Percentiles rank a stretch among this genome's conserved stretches.
These are phyloP conservation scores for Tillandsia fasciculata DNA, from an alignment of 176 grass and related monocot species.

Conservation along the genomic window DNA sequence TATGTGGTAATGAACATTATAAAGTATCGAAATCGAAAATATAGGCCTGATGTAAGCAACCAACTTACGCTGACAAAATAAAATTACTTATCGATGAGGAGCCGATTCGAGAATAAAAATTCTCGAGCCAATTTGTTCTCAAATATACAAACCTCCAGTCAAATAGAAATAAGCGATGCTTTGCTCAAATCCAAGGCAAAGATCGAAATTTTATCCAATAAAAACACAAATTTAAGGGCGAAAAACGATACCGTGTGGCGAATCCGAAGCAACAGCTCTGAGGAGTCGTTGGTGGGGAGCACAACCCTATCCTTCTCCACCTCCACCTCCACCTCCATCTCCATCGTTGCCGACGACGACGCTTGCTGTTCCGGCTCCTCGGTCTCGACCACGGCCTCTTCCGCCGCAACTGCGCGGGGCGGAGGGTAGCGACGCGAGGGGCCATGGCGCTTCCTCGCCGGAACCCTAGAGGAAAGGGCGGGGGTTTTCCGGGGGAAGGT, in stretches of 20 bases:
- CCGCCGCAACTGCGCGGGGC: conserved; percentile 17
- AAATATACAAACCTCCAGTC: too few species aligned
- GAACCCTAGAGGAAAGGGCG: conserved; percentile 8
- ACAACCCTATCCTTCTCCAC: conserved; percentile 34
- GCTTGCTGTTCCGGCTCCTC: neutral
- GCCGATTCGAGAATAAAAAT: too few species aligned
- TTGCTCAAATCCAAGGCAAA: neutral
- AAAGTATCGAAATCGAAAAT: too few species aligned
- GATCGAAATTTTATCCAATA: neutral
- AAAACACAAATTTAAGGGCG: neutral
- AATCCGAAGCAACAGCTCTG: conserved; percentile 58
- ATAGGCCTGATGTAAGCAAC: too few species aligned
- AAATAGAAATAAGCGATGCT: too few species aligned
- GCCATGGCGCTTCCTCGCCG: neutral
- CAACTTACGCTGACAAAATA: too few species aligned
- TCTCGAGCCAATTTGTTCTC: too few species aligned
- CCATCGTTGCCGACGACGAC: neutral
- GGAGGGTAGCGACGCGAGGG: conserved; percentile 23
- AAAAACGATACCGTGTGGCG: conserved; percentile 59
- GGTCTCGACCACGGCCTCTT: conserved; percentile 2
- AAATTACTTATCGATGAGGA: too few species aligned
- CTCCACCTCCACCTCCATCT: conserved; percentile 3
- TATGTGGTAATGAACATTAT: too few species aligned
- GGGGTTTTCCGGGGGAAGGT: neutral
- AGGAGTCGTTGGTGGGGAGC: conserved; percentile 85